phyloP scores from a whole-genome alignment of 805 yeast genomes.

The Kuraishia capsulata region DNA sequence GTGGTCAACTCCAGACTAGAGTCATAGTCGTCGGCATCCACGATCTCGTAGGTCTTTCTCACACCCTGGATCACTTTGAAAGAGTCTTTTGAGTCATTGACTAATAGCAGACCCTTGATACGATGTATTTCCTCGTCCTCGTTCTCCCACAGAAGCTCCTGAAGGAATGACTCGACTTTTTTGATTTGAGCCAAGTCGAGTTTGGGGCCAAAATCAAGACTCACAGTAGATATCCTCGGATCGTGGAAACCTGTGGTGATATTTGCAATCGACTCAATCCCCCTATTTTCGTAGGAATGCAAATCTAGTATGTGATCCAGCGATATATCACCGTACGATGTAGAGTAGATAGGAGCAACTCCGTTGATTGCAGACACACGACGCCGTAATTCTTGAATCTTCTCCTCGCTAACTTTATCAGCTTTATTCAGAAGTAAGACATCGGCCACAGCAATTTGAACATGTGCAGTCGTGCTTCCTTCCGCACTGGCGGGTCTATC shows the following conservation, averaged over 20 bases:
- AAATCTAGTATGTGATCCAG: constrained; percentile 61
- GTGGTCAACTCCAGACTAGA: constrained; percentile 7
- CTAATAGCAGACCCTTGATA: constrained; percentile 64
- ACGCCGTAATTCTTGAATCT: constrained; percentile 19
- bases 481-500: constrained; percentile 13
- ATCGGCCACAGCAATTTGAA: constrained; percentile 89
- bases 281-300: constrained; percentile 59
- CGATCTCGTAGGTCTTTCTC: constrained; percentile 80
- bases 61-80: constrained; percentile 82
- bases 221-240: constrained; percentile 44
- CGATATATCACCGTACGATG: constrained; percentile 70
- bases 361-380: constrained; percentile 52
- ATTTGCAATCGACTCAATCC: constrained; percentile 12
- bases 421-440: constrained; percentile 69
- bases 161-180: constrained; percentile 54
- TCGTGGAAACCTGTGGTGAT: constrained; percentile 30
- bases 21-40: constrained; percentile 35
- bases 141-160: constrained; percentile 67
- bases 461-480: constrained; percentile 63
- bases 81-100: constrained; percentile 15
- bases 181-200: constrained; percentile 25
- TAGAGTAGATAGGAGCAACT: constrained; percentile 55
- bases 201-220: constrained; percentile 35
- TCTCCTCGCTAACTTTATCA: constrained; percentile 34
- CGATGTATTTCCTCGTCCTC: constrained; percentile 62